Percentiles rank a stretch among this genome's conserved stretches.
Evolutionary conservation across 2,329 filamentous ascomycete genomes (phyloP).

Genomic region (Sclerotinia borealis): DNA sequence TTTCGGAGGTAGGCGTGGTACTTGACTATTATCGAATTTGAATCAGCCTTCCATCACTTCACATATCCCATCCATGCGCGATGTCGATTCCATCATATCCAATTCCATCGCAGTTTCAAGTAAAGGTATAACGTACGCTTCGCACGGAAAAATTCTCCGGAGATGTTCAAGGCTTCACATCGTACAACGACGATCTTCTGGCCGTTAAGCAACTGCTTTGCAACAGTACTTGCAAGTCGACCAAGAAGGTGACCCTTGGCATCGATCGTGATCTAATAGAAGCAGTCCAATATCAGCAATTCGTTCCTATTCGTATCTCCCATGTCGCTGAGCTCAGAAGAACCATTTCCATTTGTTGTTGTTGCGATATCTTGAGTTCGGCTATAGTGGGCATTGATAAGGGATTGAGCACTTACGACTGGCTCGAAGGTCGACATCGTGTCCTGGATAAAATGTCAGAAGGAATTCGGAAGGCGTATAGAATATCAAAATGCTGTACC

Average conservation of each 20-base stretch:
- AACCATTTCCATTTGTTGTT: slow-evolving; percentile 1
- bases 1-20: slow-evolving; percentile 99
- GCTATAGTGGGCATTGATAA: background rate
- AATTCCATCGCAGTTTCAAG: slow-evolving; percentile 2
- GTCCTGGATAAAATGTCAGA: slow-evolving; percentile 32
- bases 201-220: slow-evolving; percentile 97
- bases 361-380: slow-evolving; percentile 16
- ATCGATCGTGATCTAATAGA: slow-evolving; percentile 86
- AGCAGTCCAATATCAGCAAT: slow-evolving; percentile 33
- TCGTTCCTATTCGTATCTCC: slow-evolving; percentile 17
- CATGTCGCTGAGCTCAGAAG: slow-evolving; percentile 10
- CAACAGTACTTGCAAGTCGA: slow-evolving; percentile 95
- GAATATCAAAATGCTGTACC: slow-evolving; percentile 29
- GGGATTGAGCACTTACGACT: slow-evolving; percentile 52
- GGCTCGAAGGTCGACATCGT: slow-evolving; percentile 66
- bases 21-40: slow-evolving; percentile 69
- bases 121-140: slow-evolving; percentile 75
- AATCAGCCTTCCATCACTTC: slow-evolving; percentile 40
- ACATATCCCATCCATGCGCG: slow-evolving; percentile 12
- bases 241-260: slow-evolving; percentile 99
- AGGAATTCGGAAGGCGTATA: slow-evolving; percentile 20
- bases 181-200: slow-evolving; percentile 99
- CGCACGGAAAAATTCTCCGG: slow-evolving; percentile 99
- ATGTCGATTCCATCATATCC: slow-evolving; percentile 16
- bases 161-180: slow-evolving; percentile 99